Conservation (phyloP, 768 basidiomycete genomes). For the Cubamyces sp. region DNA sequence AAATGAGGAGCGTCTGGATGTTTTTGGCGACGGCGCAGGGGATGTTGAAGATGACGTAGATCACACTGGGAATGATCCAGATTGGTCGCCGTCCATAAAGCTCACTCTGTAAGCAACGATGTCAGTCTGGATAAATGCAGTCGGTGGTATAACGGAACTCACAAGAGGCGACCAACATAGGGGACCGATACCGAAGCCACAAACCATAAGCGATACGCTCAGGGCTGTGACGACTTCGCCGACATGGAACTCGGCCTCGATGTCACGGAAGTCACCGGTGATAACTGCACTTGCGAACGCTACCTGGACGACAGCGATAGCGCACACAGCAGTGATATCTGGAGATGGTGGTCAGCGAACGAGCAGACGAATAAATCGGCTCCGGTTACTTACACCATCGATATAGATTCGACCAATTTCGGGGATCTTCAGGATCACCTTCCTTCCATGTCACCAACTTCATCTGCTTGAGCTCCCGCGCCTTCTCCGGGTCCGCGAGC, state of each 20-base stretch:
- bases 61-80: slow-evolving; percentile 42
- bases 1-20: slow-evolving; percentile 45
- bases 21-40: slow-evolving; percentile 45
- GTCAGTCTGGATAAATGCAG: slow-evolving; percentile 34
- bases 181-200: slow-evolving; percentile 40
- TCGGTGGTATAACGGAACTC: slow-evolving; percentile 12
- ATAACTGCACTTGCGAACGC: slow-evolving; percentile 43
- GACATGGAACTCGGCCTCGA: slow-evolving; percentile 38
- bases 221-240: slow-evolving; percentile 39
- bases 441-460: slow-evolving; percentile 43
- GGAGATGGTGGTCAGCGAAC: not conserved
- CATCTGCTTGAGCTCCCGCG: slow-evolving; percentile 35
- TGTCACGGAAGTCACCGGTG: slow-evolving; percentile 42
- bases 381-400: slow-evolving; percentile 38
- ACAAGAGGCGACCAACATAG: slow-evolving; percentile 37
- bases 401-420: slow-evolving; percentile 39
- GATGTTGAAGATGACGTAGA: slow-evolving; percentile 48
- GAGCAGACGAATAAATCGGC: not conserved
- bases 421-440: slow-evolving; percentile 45
- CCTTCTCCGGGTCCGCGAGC: slow-evolving; percentile 42
- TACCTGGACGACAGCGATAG: slow-evolving; percentile 39
- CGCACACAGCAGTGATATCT: slow-evolving; percentile 38
- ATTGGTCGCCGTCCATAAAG: slow-evolving; percentile 43
- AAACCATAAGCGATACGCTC: slow-evolving; percentile 43
- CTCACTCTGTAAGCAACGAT: slow-evolving; percentile 37